Evolutionary conservation across 108 stramenopile species (phyloP), one percentile per base, ranked within the genome.

Genomic region (Nitzschia sp.): DNA sequence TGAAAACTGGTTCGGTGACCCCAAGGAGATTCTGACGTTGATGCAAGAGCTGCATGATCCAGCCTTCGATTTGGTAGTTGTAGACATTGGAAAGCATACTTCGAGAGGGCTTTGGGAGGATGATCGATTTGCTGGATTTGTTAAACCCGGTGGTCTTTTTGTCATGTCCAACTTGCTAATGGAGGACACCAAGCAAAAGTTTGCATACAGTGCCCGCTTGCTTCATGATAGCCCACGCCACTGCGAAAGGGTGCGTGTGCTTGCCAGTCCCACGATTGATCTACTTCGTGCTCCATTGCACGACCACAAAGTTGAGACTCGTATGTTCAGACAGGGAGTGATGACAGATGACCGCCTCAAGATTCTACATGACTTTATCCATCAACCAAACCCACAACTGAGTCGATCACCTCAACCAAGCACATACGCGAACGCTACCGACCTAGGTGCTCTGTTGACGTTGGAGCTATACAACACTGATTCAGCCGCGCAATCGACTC

Each of bases 1-100:
- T 10, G 70, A 88, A 68, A 85, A 84, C 84, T 88, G 87, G 87
- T 88, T 79, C 59, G 84, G 87, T 34, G 87, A 88, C 63, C 79
- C 82, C 3, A 73, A 77, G 40, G 84, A 88, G 53, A 69, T 69
- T 34, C 48, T 88, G 10, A 67, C 80, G 7, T 56, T 83, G 19
- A 61, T 88, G 12, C 84, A 78, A 0, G 70, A 78, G 29, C 58
- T 66, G 42, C 84, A 85, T 67, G 82, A 78, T 61, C 75, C 74
- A 6, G 76, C 82, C 0, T 88, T 88, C 56, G 87, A 88, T 65
- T 57, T 88, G 50, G 87, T 88, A 12, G 51, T 88, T 15, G 75
- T 88, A 11, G 87, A 88, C 54, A 53, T 86, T 42, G 80, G 86
- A 11, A 84, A 71, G 44, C 82, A 84, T 77, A 76, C 80, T 7